A percentile compares a stretch with the other conserved stretches of the same genome.
Evolutionary conservation across 2,329 filamentous ascomycete genomes (phyloP).

Genomic region (Graphium sp.): DNA sequence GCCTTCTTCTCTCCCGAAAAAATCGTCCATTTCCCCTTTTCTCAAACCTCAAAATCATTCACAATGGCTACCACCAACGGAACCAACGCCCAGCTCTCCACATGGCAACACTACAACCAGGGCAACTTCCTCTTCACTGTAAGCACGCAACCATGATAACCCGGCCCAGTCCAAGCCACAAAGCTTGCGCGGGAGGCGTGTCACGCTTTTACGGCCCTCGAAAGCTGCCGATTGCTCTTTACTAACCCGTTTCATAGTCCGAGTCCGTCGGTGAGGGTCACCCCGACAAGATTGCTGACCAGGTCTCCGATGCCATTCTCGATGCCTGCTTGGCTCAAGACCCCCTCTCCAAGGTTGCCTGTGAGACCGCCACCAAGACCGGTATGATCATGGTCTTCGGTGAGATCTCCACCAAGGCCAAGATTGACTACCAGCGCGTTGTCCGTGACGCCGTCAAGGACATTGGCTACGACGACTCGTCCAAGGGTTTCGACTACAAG

Average conservation of each 20-base stretch:
- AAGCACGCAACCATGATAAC: conserved; percentile 12
- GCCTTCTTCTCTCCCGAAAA: too few species aligned
- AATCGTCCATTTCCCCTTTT: conserved; percentile 2
- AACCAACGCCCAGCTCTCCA: conserved; percentile 13
- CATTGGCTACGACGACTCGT: conserved; percentile 93
- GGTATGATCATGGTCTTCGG: conserved; percentile 99
- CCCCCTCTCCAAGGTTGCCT: conserved; percentile 96
- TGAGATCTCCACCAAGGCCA: conserved; percentile 95
- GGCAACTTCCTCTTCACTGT: conserved; percentile 76
- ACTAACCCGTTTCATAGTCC: conserved; percentile 32
- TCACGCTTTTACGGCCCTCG: not conserved
- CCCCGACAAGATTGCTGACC: conserved; percentile 95
- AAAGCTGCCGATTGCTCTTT: not conserved
- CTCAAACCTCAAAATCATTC: conserved; percentile 13
- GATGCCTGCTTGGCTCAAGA: conserved; percentile 93
- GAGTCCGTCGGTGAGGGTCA: conserved; percentile 83
- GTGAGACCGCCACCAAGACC: conserved; percentile 98
- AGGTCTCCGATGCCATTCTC: conserved; percentile 96
- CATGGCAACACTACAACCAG: conserved; percentile 34
- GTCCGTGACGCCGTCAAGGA: conserved; percentile 92
- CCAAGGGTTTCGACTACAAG: conserved; percentile 99
- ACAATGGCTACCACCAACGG: conserved; percentile 42
- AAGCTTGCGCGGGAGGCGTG: too few species aligned
- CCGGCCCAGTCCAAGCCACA: too few species aligned
- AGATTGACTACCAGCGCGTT: conserved; percentile 94